A percentile compares a stretch with the other conserved stretches of the same genome.
Conservation (phyloP, 352 stramenopile genomes). For the Pythium oligandrum region DNA sequence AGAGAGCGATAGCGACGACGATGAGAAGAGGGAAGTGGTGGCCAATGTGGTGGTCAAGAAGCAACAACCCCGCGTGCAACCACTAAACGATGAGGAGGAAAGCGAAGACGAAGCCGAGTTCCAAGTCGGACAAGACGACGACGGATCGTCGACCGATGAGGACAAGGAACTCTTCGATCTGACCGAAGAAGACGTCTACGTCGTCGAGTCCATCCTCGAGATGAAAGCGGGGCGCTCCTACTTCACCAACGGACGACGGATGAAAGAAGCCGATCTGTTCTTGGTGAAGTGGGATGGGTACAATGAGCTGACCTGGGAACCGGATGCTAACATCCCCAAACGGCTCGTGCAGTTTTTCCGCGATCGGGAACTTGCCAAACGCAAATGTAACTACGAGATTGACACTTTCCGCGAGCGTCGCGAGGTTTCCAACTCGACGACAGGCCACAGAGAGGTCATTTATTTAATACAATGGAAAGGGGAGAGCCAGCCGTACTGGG, state of each 20-base stretch:
- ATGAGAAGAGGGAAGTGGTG: constrained; percentile 15
- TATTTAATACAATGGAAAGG: constrained; percentile 72
- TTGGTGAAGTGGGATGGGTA: constrained; percentile 80
- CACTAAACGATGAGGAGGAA: constrained; percentile 14
- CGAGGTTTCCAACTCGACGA: constrained; percentile 59
- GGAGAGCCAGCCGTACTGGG: constrained; percentile 41
- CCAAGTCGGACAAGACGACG: constrained; percentile 5
- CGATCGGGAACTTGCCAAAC: constrained; percentile 43
- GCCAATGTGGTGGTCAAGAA: neutral
- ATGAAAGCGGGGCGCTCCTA: constrained; percentile 51
- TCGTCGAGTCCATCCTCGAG: constrained; percentile 70
- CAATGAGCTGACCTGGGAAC: constrained; percentile 77
- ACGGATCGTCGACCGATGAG: constrained; percentile 57
- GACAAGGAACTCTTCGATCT: constrained; percentile 64
- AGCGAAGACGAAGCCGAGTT: too few relatives aligned
- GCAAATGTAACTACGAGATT: constrained; percentile 47
- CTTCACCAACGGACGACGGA: constrained; percentile 19
- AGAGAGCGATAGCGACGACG: constrained; percentile 22
- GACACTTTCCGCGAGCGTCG: constrained; percentile 42
- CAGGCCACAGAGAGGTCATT: constrained; percentile 44
- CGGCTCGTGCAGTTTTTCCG: constrained; percentile 57
- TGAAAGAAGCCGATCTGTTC: constrained; percentile 63
- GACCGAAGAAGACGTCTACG: constrained; percentile 69
- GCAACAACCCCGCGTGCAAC: neutral
- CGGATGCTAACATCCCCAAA: constrained; percentile 59